These are phyloP conservation scores for Paraconiothyrium brasiliense DNA, from an alignment of 2,329 filamentous ascomycete species.

Conservation along the genomic window DNA sequence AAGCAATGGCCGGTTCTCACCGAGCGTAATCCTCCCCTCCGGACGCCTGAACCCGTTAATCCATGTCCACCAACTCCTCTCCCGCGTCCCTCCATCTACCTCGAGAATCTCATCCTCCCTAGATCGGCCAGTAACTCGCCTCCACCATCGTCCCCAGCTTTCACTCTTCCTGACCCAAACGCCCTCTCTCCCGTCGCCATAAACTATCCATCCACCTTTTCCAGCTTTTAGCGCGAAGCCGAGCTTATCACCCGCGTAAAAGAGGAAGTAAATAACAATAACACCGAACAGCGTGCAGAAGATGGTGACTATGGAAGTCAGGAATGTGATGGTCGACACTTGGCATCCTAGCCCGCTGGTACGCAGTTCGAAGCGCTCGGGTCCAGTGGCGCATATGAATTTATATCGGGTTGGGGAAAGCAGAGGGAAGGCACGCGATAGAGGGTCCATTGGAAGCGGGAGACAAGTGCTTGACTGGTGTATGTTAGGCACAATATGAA, in stretches of 20 bases:
- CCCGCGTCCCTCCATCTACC: conserved; percentile 37
- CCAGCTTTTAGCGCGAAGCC: conserved; percentile 25
- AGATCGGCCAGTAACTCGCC: conserved; percentile 29
- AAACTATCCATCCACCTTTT: conserved; percentile 39
- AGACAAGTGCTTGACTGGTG: conserved; percentile 54
- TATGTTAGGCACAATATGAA: background rate
- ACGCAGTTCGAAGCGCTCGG: conserved; percentile 57
- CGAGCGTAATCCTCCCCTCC: conserved; percentile 11
- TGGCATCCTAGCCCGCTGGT: conserved; percentile 56
- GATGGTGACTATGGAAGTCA: conserved; percentile 55
- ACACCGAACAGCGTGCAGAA: conserved; percentile 53
- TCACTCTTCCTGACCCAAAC: conserved; percentile 43
- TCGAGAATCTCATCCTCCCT: conserved; percentile 38
- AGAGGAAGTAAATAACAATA: conserved; percentile 44
- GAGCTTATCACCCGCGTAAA: conserved; percentile 27
- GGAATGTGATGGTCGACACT: conserved; percentile 57
- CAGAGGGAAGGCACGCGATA: conserved; percentile 50
- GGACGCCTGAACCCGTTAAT: conserved; percentile 16
- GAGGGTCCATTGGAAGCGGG: conserved; percentile 49
- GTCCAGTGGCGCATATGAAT: conserved; percentile 46
- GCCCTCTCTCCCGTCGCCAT: conserved; percentile 38
- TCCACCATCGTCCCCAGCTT: conserved; percentile 43
- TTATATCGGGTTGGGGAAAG: conserved; percentile 51
- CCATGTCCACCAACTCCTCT: conserved; percentile 37
- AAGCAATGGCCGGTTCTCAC: conserved; percentile 36